phyloP scores from a whole-genome alignment of 192 early-diverging fungal genomes.

The Diversispora eburnea region DNA sequence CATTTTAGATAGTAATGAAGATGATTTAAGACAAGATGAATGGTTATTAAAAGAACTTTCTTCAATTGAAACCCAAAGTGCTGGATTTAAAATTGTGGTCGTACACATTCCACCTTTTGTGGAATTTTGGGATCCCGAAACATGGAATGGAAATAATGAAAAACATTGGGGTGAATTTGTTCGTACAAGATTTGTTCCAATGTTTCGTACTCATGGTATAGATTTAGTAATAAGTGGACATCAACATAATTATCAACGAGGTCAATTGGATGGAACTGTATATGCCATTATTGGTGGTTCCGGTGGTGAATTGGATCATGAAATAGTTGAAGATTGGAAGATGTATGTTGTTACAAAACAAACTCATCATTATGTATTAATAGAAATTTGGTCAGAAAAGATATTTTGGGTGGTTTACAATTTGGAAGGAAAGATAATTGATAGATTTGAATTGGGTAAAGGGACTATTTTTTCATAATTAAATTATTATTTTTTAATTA shows the following conservation, averaged over 20 bases:
- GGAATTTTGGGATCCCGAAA: constrained; percentile 70
- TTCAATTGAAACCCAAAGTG: constrained; percentile 48
- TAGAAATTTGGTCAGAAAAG: constrained; percentile 40
- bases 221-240: constrained; percentile 76
- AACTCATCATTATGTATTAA: constrained; percentile 42
- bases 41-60: constrained; percentile 60
- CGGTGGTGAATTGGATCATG: constrained; percentile 59
- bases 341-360: constrained; percentile 53
- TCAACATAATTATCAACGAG: constrained; percentile 75
- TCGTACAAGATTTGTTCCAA: constrained; percentile 56
- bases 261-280: constrained; percentile 47
- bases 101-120: constrained; percentile 74
- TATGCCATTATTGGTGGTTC: constrained; percentile 75
- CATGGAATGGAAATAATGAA: constrained; percentile 64
- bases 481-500: no score
- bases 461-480: background rate
- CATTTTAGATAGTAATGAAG: constrained; percentile 66
- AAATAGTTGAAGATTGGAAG: constrained; percentile 58
- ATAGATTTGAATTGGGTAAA: constrained; percentile 21
- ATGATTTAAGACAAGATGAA: constrained; percentile 53
- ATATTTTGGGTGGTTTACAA: constrained; percentile 43
- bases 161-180: constrained; percentile 71
- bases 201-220: constrained; percentile 63
- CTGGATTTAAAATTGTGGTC: constrained; percentile 60
- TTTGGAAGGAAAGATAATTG: constrained; percentile 25